Evolutionary conservation across 139 green algal species (phyloP), one percentile per base, ranked within the genome.

Genomic region (Picochlorum sp.): DNA sequence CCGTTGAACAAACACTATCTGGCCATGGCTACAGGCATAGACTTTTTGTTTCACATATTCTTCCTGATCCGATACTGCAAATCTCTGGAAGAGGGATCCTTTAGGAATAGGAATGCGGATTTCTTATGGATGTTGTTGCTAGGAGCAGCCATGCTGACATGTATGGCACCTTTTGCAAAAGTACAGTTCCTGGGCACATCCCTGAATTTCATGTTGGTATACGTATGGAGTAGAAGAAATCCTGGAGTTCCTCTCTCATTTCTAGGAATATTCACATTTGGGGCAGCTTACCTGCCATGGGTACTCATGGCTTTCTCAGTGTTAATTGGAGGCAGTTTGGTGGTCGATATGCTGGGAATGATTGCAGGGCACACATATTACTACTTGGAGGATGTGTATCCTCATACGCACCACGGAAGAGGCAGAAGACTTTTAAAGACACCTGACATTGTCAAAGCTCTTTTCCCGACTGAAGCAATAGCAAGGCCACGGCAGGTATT

Each of bases 31-130:
- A n/a, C n/a, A n/a, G n/a, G 88, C 14, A 54, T 99, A 25, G 93
- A 99, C 64, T 99, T 98, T 64, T 72, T 99, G 8, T 98, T 99
- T 70, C 93, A 98, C 79, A 98, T 98, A 87, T 99, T 98, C 79
- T 98, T 99, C 72, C 77, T 98, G 7, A 65, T 94, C 16, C 89
- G 93, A 59, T 99, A 99, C 78, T 91, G 74, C 75, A 95, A 94
- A 65, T 75, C 85, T 1, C 66, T 99, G 40, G 93, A 99, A 59
- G 93, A 98, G 67, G 94, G 79, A 28, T 91, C 80, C 8, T 99
- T 99, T 71, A 81, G 87, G 25, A 84, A 85, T 22, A 74, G 88
- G 26, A 85, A 74, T 10, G 89, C 88, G 32, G 93, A 98, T 64
- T 99, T 98, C 60, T 70, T 98, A 25, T 98, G 82, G 81, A 99